Evolutionary conservation across 2,329 filamentous ascomycete genomes (phyloP), one percentile per base, ranked within the genome.

Genomic region (Coleophoma cylindrospora): DNA sequence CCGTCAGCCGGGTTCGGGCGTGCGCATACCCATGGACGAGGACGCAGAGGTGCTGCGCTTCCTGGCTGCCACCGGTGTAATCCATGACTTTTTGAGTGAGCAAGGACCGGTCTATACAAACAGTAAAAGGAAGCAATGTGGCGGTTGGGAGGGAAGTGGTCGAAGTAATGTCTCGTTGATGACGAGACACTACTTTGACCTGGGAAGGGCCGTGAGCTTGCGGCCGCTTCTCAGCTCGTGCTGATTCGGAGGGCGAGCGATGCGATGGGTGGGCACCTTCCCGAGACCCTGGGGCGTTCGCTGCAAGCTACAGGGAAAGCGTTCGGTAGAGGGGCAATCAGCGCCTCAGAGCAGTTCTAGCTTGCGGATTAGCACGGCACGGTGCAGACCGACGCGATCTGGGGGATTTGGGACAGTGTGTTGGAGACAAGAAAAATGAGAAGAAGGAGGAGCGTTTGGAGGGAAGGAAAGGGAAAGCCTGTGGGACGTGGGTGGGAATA

Each of bases 11-110:
- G 27, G 27, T 27, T 27, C 27, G 3, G 6, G 27, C 27, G 7
- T 27, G 27, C 27, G 34, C 59, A 32, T 60, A 65, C 70, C 88
- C 81, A 64, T 92, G 88, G 47, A 91, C 83, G 41, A 92, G 74
- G 40, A 92, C 86, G 61, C 84, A 87, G 54, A 92, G 80, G 66
- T 91, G 88, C 57, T 86, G 76, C 44, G 84, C 82, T 51, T 77
- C 70, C 41, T 64, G 48, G 61, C 69, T 75, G 56, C 77, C 77
- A 55, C 79, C 78, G 52, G 70, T 74, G 61, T 74, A 74, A 56
- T 75, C 70, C 64, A 73, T 71, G 57, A 68, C 70, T 53, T 52
- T 54, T 48, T 60, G 56, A 44, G 58, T 61, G 54, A 68, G 60
- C 53, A 68, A 63, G 51, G 61, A 63, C 60, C 63, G 63, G 64